Evolutionary conservation across 1,139 yeast species (phyloP), one percentile per base, ranked within the genome.

Genomic region (Candida sp.): DNA sequence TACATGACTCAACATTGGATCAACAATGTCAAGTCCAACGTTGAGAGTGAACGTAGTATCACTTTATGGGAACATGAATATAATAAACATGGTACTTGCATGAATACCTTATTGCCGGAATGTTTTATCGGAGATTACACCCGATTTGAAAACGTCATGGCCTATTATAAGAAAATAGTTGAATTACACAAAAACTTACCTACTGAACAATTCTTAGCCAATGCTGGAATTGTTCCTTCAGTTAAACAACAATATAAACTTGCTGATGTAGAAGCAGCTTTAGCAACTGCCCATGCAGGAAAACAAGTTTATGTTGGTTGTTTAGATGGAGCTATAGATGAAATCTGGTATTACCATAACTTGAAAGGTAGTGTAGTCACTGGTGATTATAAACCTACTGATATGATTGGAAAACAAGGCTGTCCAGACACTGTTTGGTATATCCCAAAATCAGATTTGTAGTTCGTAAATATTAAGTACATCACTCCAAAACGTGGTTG

Each of bases 71-170:
- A 60, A 42, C 77, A 70, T 49, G 75, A 71, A 52, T 71, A 59
- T 53, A 70, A 71, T 56, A 70, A 69, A 53, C 77, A 71, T 49
- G 76, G 68, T 36, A 70, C 76, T 11, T 71, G 76, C 54, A 66
- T 70, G 68, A 66, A 66, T 49, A 69, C 75, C 7, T 56, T 70
- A 41, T 50, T 53, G 38, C 75, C 75, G 25, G 42, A 53, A 21
- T 71, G 76, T 52, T 70, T 69, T 53, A 55, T 58, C 6, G 64
- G 63, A 19, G 40, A 44, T n/a, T 70, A 68, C 54, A 52, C 51
- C 37, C 49, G 57, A 35, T 59, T 53, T 48, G 69, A 68, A 49
- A 64, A 68, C 41, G 60, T 68, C 11, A 67, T 68, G 33, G 55
- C 60, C 40, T 70, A 55, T 51, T 70, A 55, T 53, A 61, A 63